Evolutionary conservation across 1,284 basidiomycete genomes (phyloP), one percentile per base, ranked within the genome.

Genomic region (Porogramme epimiltina): DNA sequence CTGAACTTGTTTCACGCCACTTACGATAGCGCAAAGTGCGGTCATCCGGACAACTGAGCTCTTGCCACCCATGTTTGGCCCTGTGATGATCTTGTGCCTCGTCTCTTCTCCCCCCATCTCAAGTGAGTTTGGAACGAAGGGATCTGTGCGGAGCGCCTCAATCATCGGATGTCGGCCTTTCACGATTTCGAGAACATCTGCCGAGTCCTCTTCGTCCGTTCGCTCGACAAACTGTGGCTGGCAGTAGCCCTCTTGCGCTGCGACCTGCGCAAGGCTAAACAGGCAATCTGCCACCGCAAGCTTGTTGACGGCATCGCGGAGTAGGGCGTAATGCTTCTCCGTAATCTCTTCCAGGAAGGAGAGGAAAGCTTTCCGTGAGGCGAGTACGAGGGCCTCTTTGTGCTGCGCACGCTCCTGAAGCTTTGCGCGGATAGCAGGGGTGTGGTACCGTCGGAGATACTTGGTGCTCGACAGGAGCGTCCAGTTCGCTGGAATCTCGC

Each of bases 281-380:
- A 87, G 77, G 71, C 86, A 95, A 73, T 91, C 92, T n/a, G 87
- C 87, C 1, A 78, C 78, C 1, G 92, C 92, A 20, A 97, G 75
- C 53, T 89, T 86, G 61, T 90, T 86, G 20, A 93, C 86, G 1
- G 80, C 83, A 59, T 87, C 78, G 8, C 92, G 80, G 41, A 97
- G 71, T 4, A 86, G 59, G 20, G 78, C 80, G 63, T 95, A 94
- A 60, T 87, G 74, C 36, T 84, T 79, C 26, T 74, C 66, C 6
- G 84, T 73, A 28, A 94, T 88, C 48, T 89, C 85, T 34, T 70
- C 62, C 38, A 95, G 79, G 66, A 95, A 96, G 1, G 74, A 65
- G 11, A 71, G 69, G 64, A 85, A 94, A 0, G 91, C 89, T 36
- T 73, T 75, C 50, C 83, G 76, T 1, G 90, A 81, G 56, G 85